Percentiles rank a stretch among this genome's conserved stretches.
Conservation (phyloP, 2,329 filamentous ascomycete species). For the Cladobotryum protrusum region DNA sequence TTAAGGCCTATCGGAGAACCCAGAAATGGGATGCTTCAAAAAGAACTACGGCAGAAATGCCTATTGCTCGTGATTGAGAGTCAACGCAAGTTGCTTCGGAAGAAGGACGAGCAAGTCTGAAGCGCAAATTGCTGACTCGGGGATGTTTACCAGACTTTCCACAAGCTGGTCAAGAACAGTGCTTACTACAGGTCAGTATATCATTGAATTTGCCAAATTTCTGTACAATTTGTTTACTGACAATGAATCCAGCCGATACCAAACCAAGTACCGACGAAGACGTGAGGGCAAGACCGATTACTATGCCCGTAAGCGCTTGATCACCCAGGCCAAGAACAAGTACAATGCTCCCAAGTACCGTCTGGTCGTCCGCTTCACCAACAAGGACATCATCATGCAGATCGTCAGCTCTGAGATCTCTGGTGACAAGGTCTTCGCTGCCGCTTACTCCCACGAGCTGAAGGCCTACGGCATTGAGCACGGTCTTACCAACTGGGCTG, state of each 20-base stretch:
- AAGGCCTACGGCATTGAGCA: constrained; percentile 95
- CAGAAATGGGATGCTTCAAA: constrained; percentile 15
- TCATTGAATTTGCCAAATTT: neutral
- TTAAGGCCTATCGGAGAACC: constrained; percentile 37
- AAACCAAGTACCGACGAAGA: constrained; percentile 99
- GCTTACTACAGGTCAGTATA: constrained; percentile 91
- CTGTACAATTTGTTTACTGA: constrained; percentile 18
- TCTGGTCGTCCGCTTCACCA: constrained; percentile 98
- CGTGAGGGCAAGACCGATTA: constrained; percentile 98
- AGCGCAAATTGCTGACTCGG: constrained; percentile 99
- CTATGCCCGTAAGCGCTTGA: constrained; percentile 98
- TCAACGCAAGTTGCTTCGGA: constrained; percentile 99
- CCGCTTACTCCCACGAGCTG: constrained; percentile 96
- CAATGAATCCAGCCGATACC: constrained; percentile 68
- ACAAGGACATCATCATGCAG: constrained; percentile 98
- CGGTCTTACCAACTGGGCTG: constrained; percentile 99
- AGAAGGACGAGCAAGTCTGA: constrained; percentile 61
- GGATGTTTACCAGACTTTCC: constrained; percentile 66
- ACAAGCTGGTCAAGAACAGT: constrained; percentile 95
- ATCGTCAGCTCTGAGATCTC: constrained; percentile 94
- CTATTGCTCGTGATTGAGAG: constrained; percentile 48
- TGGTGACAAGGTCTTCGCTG: constrained; percentile 92
- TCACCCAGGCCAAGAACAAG: constrained; percentile 99
- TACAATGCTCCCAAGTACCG: constrained; percentile 99
- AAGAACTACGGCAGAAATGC: constrained; percentile 38